Evolutionary conservation across 768 basidiomycete genomes (phyloP).

Genomic region (Leccinum rimulosum): DNA sequence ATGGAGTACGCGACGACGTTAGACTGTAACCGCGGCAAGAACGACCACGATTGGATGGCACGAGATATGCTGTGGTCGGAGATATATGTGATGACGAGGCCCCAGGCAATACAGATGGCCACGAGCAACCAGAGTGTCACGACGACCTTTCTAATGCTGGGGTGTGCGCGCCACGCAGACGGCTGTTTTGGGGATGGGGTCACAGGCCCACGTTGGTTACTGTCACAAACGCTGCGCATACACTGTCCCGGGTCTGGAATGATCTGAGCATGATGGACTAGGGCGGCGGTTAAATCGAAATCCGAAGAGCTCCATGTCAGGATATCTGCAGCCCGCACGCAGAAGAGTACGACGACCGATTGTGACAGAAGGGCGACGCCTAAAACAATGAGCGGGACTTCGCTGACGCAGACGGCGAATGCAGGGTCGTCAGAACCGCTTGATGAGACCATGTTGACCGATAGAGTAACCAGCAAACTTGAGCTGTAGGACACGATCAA

Average conservation of each 20-base stretch:
- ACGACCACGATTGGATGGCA: conserved; percentile 22
- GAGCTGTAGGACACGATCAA: conserved; percentile 31
- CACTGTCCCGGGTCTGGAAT: conserved; percentile 19
- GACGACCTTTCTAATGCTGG: conserved; percentile 22
- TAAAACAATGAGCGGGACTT: conserved; percentile 28
- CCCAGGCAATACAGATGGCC: conserved; percentile 22
- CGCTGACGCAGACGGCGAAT: conserved; percentile 20
- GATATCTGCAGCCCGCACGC: conserved; percentile 22
- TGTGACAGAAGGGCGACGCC: conserved; percentile 25
- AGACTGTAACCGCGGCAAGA: conserved; percentile 24
- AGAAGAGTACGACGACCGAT: conserved; percentile 23
- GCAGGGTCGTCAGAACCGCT: not conserved
- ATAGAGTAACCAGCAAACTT: conserved; percentile 21
- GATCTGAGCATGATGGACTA: conserved; percentile 28
- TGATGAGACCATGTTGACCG: conserved; percentile 18
- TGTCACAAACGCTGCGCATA: conserved; percentile 24
- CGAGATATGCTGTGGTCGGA: conserved; percentile 3
- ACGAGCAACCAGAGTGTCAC: conserved; percentile 25
- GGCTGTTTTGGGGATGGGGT: conserved; percentile 17
- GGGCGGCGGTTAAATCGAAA: conserved; percentile 30
- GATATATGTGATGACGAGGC: conserved; percentile 10
- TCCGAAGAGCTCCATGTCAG: conserved; percentile 34
- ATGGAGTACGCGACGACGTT: conserved; percentile 23
- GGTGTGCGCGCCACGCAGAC: conserved; percentile 30
- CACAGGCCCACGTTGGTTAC: conserved; percentile 7